Percentiles rank a stretch among this genome's conserved stretches.
These are phyloP conservation scores for Boletus sp. DNA, from an alignment of 768 basidiomycete genomes.

Conservation along the genomic window DNA sequence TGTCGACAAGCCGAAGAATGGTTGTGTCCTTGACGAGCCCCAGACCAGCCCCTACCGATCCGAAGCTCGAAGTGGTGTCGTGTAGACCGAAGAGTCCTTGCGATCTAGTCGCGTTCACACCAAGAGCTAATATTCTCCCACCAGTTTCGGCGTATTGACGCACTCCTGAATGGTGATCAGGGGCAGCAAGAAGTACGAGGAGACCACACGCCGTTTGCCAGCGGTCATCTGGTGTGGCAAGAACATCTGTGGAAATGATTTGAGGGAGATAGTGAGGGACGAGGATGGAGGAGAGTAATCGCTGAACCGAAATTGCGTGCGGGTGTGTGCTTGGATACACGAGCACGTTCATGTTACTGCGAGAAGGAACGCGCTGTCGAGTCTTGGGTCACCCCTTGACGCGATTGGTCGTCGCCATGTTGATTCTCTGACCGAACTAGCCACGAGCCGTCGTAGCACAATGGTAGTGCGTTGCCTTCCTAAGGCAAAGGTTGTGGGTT, in stretches of 20 bases:
- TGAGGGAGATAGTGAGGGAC: conserved; percentile 79
- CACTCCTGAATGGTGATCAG: conserved; percentile 44
- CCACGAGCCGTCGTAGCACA: conserved; percentile 37
- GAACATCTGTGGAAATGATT: conserved; percentile 51
- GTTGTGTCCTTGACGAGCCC: conserved; percentile 31
- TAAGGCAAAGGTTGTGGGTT: conserved; percentile 41
- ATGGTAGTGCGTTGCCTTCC: conserved; percentile 41
- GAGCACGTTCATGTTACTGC: conserved; percentile 63
- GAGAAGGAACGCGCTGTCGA: not conserved
- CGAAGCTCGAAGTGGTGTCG: conserved; percentile 39
- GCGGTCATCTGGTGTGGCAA: conserved; percentile 63
- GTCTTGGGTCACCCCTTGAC: not conserved
- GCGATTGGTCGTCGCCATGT: not conserved
- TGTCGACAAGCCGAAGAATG: conserved; percentile 27
- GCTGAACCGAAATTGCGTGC: conserved; percentile 43
- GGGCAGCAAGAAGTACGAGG: conserved; percentile 72
- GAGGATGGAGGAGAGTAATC: conserved; percentile 56
- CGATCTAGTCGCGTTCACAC: conserved; percentile 57
- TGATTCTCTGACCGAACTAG: rapidly evolving
- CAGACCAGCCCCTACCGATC: conserved; percentile 33
- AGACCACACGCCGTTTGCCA: conserved; percentile 78
- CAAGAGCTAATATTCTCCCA: conserved; percentile 69
- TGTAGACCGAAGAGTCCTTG: conserved; percentile 35
- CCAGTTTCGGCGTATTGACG: conserved; percentile 62
- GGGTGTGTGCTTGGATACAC: conserved; percentile 67